A percentile compares a stretch with the other conserved stretches of the same genome.
Evolutionary conservation across 2,329 filamentous ascomycete species (phyloP).

Genomic region (Periconia macrospinosa): DNA sequence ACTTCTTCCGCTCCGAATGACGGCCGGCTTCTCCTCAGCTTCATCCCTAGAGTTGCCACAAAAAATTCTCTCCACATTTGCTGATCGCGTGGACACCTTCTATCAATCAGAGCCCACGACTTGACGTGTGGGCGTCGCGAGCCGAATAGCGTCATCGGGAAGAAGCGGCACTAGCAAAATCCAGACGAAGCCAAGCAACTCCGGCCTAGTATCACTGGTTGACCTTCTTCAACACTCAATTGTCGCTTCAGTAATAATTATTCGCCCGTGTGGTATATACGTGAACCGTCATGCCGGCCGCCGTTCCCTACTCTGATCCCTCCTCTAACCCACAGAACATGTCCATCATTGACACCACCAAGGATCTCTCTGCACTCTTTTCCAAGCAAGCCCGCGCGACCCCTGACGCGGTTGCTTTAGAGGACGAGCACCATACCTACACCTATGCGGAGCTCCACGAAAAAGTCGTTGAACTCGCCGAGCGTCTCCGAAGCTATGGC

Average conservation of each 20-base stretch:
- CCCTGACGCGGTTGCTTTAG: conserved; percentile 70
- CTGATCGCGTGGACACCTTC: conserved; percentile 1
- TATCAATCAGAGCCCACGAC: conserved; percentile 2
- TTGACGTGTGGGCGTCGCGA: conserved; percentile 2
- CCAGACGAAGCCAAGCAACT: conserved; percentile 9
- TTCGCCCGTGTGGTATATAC: conserved; percentile 5
- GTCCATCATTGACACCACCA: conserved; percentile 69
- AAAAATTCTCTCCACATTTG: background rate
- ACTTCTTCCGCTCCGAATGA: background rate
- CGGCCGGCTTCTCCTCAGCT: background rate
- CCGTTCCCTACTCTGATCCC: conserved; percentile 1
- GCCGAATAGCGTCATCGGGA: conserved; percentile 15
- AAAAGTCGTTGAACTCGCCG: conserved; percentile 66
- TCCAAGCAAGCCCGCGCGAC: conserved; percentile 67
- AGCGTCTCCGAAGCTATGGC: conserved; percentile 65
- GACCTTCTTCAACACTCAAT: conserved; percentile 13
- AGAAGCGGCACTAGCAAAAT: conserved; percentile 6
- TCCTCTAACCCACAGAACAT: conserved; percentile 45
- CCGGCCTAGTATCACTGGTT: conserved; percentile 5
- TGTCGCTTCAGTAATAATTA: conserved; percentile 1
- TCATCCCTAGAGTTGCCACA: background rate
- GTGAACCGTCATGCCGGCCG: conserved; percentile 4
- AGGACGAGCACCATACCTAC: conserved; percentile 68
- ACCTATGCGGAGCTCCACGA: conserved; percentile 74
- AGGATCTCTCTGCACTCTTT: conserved; percentile 75